Conservation (phyloP, 2,329 filamentous ascomycete species). For the Nectriaceae sp. region DNA sequence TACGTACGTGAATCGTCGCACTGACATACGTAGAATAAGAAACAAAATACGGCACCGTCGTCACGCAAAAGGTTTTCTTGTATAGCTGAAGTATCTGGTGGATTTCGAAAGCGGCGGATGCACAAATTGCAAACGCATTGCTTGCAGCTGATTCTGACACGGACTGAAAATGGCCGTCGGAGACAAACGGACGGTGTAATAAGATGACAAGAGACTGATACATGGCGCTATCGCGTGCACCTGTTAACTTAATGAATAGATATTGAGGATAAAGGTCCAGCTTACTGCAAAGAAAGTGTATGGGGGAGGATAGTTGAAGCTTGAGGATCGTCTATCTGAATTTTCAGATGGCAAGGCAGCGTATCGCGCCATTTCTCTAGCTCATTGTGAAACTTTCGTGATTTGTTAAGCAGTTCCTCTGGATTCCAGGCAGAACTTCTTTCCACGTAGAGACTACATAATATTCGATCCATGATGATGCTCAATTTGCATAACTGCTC, state of each 20-base stretch:
- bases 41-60: slow-evolving; percentile 49
- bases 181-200: slow-evolving; percentile 53
- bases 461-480: slow-evolving; percentile 45
- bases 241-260: not conserved
- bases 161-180: slow-evolving; percentile 47
- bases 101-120: slow-evolving; percentile 45
- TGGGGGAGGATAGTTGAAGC: slow-evolving; percentile 4
- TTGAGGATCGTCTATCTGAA: not conserved
- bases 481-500: slow-evolving; percentile 44
- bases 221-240: slow-evolving; percentile 34
- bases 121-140: slow-evolving; percentile 45
- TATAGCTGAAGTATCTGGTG: slow-evolving; percentile 44
- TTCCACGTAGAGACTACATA: slow-evolving; percentile 45
- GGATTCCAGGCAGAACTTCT: slow-evolving; percentile 30
- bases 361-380: slow-evolving; percentile 41
- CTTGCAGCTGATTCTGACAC: slow-evolving; percentile 38
- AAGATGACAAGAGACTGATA: slow-evolving; percentile 52
- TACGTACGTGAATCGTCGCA: slow-evolving; percentile 52
- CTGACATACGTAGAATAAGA: slow-evolving; percentile 56
- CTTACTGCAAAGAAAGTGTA: not conserved
- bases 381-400: slow-evolving; percentile 37
- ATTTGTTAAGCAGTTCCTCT: slow-evolving; percentile 31
- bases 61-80: slow-evolving; percentile 43
- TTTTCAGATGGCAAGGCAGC: slow-evolving; percentile 40
- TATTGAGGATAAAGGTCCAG: not conserved